These are phyloP conservation scores for Actinidia polygama DNA, from an alignment of 179 eudicot genomes.

Conservation along the genomic window DNA sequence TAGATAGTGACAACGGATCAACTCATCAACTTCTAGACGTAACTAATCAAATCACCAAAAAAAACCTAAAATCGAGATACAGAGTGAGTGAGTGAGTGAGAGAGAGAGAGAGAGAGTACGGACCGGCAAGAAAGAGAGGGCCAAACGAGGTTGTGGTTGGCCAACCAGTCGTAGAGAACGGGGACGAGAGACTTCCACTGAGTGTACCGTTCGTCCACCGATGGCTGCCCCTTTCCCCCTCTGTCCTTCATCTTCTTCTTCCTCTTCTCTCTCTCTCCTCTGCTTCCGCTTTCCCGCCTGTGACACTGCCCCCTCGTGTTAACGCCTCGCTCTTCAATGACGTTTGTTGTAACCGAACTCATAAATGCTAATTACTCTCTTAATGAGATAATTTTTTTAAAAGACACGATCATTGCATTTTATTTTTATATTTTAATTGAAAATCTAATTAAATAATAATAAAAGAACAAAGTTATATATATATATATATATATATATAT, in stretches of 20 bases:
- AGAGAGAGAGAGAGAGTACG: background rate
- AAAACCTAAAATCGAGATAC: background rate
- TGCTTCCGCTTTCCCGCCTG: constrained; percentile 17
- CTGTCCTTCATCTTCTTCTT: constrained; percentile 33
- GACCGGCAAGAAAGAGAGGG: constrained; percentile 97
- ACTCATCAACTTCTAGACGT: background rate
- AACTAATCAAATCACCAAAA: background rate
- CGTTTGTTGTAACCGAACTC: no score
- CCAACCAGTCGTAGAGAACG: constrained; percentile 89
- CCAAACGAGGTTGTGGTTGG: constrained; percentile 95
- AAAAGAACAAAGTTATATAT: no score
- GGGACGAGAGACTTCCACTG: constrained; percentile 95
- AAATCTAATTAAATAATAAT: no score
- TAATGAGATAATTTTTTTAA: no score
- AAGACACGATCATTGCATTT: no score
- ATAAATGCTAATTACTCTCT: no score
- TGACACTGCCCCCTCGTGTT: background rate
- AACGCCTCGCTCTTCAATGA: no score
- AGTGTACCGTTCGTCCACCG: constrained; percentile 73
- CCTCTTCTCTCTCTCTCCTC: constrained; percentile 12
- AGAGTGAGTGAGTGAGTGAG: no score
- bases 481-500: no score
- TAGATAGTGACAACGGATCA: background rate
- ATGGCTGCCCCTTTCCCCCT: constrained; percentile 22
- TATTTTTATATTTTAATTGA: no score